Evolutionary conservation across 371 early-diverging fungal species (phyloP), one percentile per base, ranked within the genome.

Genomic region (Mortierella sp.): DNA sequence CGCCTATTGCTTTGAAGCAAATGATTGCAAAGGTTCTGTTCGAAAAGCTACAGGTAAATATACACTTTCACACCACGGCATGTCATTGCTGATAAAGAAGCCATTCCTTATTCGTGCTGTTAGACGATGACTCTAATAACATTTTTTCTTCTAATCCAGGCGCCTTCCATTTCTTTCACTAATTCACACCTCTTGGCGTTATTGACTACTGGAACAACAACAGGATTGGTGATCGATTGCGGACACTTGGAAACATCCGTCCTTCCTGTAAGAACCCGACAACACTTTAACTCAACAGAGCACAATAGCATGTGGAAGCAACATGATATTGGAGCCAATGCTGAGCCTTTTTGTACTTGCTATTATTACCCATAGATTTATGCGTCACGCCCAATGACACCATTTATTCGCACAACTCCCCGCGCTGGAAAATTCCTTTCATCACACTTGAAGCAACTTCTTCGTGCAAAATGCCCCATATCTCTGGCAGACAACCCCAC

Each of bases 221-320:
- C 92, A 3, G 97, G 97, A 0, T 82, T 97, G 55, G 94, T 96
- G 1, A 82, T 97, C 19, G 95, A 96, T 72, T 92, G 93, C 67
- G 96, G 96, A 0, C 86, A 93, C 66, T 71, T 93, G 45, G 93
- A 92, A 58, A 92, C 95, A 3, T 87, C 90, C 6, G 93, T 93
- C 2, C 77, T 93, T 55, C 96, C 97, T 42, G 96, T 95, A 89
- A 71, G 90, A 54, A 49, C 28, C 28, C 37, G 23, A 22, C n/a
- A 5, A 15, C 23, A 12, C 23, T 60, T 43, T 19, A 13, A 0
- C 43, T 28, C 13, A 40, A 26, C 53, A 34, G 45, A 45, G 3
- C 2, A 58, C 45, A 8, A 10, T 40, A 31, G 43, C 12, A 19
- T 43, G 45, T 19, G 19, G 19, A 5, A 43, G 19, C 45, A 43